phyloP scores from a whole-genome alignment of 768 basidiomycete species.

The Macrolepiota fuliginosa region DNA sequence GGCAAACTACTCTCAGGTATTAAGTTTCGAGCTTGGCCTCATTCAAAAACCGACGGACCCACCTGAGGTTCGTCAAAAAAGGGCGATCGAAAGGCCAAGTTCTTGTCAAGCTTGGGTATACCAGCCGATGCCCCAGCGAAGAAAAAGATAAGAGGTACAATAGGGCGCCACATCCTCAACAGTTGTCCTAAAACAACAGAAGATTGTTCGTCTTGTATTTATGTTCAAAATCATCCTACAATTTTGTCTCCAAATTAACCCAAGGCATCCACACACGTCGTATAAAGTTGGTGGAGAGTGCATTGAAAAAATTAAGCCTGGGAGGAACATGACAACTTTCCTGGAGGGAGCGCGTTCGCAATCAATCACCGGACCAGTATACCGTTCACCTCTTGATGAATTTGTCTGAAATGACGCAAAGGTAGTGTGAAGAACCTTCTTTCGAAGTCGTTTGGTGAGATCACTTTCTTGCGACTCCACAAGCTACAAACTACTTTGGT shows the following conservation, averaged over 20 bases:
- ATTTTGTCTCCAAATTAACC: not conserved
- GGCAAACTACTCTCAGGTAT: slow-evolving; percentile 28
- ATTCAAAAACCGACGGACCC: slow-evolving; percentile 7
- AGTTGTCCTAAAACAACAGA: not conserved
- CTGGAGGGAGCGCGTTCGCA: not conserved
- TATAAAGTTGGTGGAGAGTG: not conserved
- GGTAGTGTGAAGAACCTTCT: not conserved
- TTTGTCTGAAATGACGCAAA: not conserved
- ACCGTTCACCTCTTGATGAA: not conserved
- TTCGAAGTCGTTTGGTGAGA: not conserved
- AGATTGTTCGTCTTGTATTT: not conserved
- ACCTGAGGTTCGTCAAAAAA: slow-evolving; percentile 33
- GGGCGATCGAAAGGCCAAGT: slow-evolving; percentile 40
- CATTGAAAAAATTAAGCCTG: not conserved
- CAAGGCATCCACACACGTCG: not conserved
- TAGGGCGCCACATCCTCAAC: not conserved
- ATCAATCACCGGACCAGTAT: not conserved
- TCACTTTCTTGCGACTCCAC: not conserved
- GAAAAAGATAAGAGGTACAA: slow-evolving; percentile 8
- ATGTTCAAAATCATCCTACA: not conserved
- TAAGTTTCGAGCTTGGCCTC: not conserved
- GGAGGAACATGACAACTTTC: not conserved
- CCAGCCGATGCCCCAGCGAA: slow-evolving; percentile 16
- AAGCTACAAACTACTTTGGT: not conserved
- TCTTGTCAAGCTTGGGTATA: slow-evolving; percentile 31